phyloP scores from a whole-genome alignment of 2,329 filamentous ascomycete genomes.

The Dactylella cylindrospora region DNA sequence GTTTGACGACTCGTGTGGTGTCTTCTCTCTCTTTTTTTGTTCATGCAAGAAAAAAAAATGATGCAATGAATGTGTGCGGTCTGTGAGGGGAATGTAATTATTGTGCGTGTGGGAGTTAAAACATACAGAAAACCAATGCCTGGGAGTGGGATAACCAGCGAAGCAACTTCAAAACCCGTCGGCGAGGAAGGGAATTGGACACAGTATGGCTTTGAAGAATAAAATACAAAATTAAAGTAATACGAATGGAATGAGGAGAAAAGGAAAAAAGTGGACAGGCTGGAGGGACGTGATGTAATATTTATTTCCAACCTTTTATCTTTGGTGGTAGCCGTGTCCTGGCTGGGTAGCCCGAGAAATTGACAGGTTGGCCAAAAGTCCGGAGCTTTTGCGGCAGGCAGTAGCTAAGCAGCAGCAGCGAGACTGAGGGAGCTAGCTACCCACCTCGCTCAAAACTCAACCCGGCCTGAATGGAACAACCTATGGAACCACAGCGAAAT shows the following conservation, averaged over 20 bases:
- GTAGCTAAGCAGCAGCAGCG: background rate
- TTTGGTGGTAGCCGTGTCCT: slow-evolving; percentile 1
- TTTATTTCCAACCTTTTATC: slow-evolving; percentile 35
- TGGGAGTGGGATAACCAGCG: background rate
- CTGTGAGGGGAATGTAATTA: background rate
- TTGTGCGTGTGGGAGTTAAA: background rate
- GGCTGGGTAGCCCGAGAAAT: slow-evolving; percentile 7
- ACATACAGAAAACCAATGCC: background rate
- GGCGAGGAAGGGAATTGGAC: slow-evolving; percentile 20
- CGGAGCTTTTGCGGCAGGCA: background rate
- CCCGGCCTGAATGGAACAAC: background rate
- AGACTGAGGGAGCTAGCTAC: background rate
- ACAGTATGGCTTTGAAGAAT: slow-evolving; percentile 5
- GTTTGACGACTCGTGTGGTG: too few species aligned
- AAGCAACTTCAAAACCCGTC: slow-evolving; percentile 1
- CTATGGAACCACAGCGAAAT: background rate
- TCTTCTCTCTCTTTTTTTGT: too few species aligned
- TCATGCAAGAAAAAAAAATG: slow-evolving; percentile 7
- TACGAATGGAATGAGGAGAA: slow-evolving; percentile 2
- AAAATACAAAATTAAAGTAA: background rate
- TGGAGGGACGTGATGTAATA: slow-evolving; percentile 7
- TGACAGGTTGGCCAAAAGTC: slow-evolving; percentile 38
- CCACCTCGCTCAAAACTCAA: background rate
- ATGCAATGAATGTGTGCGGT: slow-evolving; percentile 17
- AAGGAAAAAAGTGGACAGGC: slow-evolving; percentile 2